phyloP scores from a whole-genome alignment of 2,329 filamentous ascomycete genomes.

The Penicillium psychrosexuale region DNA sequence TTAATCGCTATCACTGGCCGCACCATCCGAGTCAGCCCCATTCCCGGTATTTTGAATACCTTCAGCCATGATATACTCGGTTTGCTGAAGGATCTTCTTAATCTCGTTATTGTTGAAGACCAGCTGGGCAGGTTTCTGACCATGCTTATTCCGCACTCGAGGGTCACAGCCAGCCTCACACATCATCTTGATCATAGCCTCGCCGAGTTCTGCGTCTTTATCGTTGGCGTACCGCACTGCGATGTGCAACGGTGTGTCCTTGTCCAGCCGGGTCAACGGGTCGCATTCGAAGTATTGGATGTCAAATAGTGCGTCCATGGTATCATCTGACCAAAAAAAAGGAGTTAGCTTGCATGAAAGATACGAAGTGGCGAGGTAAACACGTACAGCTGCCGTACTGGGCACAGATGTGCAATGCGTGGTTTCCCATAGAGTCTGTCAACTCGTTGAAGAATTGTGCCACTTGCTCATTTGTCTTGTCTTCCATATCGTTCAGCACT shows the following conservation, averaged over 20 bases:
- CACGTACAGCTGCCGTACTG: slow-evolving; percentile 78
- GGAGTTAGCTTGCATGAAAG: neutral
- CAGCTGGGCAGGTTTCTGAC: slow-evolving; percentile 46
- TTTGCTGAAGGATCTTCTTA: slow-evolving; percentile 42
- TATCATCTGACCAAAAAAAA: slow-evolving; percentile 39
- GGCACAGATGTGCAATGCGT: slow-evolving; percentile 86
- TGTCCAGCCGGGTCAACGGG: slow-evolving; percentile 46
- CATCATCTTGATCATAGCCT: slow-evolving; percentile 50
- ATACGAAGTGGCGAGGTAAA: neutral
- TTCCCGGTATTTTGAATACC: slow-evolving; percentile 38
- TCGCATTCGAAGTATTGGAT: slow-evolving; percentile 50
- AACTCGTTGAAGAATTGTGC: slow-evolving; percentile 80
- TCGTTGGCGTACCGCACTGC: slow-evolving; percentile 48
- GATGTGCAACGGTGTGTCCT: slow-evolving; percentile 46
- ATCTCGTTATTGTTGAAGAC: slow-evolving; percentile 45
- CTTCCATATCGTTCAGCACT: slow-evolving; percentile 61
- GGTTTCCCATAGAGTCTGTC: slow-evolving; percentile 79
- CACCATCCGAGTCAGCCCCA: slow-evolving; percentile 38
- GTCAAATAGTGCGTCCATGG: slow-evolving; percentile 48
- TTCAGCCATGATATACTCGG: slow-evolving; percentile 48
- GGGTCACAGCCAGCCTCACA: slow-evolving; percentile 50
- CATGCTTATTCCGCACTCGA: slow-evolving; percentile 48
- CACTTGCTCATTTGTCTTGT: slow-evolving; percentile 60
- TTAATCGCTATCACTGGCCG: slow-evolving; percentile 44
- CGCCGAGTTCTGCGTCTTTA: slow-evolving; percentile 42